Conservation (phyloP, 495 filamentous ascomycete genomes). For the Podospora pseudocomata region DNA sequence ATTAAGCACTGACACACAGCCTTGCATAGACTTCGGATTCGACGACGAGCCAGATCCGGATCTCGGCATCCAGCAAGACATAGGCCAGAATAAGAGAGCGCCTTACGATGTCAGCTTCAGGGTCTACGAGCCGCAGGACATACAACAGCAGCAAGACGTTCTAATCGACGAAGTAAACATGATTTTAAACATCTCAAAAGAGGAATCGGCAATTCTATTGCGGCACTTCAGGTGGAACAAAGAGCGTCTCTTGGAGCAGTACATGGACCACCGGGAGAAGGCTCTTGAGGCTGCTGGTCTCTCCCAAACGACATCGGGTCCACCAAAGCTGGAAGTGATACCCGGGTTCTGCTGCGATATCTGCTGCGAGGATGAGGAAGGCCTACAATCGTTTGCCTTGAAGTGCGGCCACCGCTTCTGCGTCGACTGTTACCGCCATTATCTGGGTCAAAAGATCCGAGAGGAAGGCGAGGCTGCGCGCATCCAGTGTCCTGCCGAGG, state of each 20-base stretch:
- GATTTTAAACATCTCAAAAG: constrained; percentile 80
- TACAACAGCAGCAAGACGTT: constrained; percentile 74
- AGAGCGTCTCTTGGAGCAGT: constrained; percentile 86
- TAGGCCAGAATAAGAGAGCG: constrained; percentile 61
- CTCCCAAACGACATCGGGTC: constrained; percentile 57
- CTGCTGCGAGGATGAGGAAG: constrained; percentile 83
- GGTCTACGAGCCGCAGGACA: constrained; percentile 72
- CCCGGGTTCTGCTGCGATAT: constrained; percentile 87
- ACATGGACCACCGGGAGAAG: constrained; percentile 78
- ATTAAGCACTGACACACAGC: constrained; percentile 15
- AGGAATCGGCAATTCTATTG: constrained; percentile 83
- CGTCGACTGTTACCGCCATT: constrained; percentile 86
- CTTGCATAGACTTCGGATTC: constrained; percentile 59
- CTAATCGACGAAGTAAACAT: constrained; percentile 84
- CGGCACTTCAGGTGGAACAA: constrained; percentile 92
- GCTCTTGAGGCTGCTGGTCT: constrained; percentile 85
- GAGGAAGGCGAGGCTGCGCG: constrained; percentile 92
- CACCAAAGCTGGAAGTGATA: constrained; percentile 64
- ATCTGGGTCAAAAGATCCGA: constrained; percentile 84
- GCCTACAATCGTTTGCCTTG: constrained; percentile 87
- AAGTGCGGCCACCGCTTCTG: constrained; percentile 96
- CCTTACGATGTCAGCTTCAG: constrained; percentile 82
- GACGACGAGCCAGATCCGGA: constrained; percentile 69
- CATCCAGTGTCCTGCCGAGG: constrained; percentile 87
- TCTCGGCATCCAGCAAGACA: constrained; percentile 73